Evolutionary conservation across 2,329 filamentous ascomycete genomes (phyloP).

Genomic region (Byssothecium circinans): DNA sequence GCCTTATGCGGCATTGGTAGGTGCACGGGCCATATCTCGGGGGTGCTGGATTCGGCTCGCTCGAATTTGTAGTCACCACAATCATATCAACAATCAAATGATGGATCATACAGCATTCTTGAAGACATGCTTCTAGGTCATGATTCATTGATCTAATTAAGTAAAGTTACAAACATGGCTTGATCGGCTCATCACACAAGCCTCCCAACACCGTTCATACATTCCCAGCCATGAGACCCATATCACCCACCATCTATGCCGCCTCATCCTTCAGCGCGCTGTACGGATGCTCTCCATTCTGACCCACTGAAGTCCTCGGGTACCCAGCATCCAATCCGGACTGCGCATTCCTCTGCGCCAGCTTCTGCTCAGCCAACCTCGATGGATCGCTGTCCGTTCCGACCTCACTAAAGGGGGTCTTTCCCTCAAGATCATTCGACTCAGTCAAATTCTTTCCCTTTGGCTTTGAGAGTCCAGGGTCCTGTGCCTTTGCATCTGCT

Average conservation of each 20-base stretch:
- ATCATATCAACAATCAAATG: no score
- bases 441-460: constrained; percentile 57
- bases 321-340: constrained; percentile 27
- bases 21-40: constrained; percentile 12
- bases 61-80: no score
- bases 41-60: neutral
- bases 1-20: constrained; percentile 10
- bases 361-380: constrained; percentile 48
- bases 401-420: constrained; percentile 46
- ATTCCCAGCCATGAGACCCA: neutral
- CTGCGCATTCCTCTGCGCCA: constrained; percentile 39
- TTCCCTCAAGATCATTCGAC: constrained; percentile 33
- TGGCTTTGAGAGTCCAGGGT: constrained; percentile 45
- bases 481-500: constrained; percentile 27
- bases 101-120: no score
- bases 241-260: constrained; percentile 3
- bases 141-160: no score
- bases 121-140: no score
- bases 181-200: neutral
- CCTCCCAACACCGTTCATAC: constrained; percentile 1
- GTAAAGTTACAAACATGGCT: no score
- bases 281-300: constrained; percentile 25
- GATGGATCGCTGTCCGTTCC: constrained; percentile 60
- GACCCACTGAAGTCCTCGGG: constrained; percentile 14
- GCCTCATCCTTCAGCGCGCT: constrained; percentile 20